Evolutionary conservation across 306 rosid species (phyloP).

Genomic region (Rubus parviflorus): DNA sequence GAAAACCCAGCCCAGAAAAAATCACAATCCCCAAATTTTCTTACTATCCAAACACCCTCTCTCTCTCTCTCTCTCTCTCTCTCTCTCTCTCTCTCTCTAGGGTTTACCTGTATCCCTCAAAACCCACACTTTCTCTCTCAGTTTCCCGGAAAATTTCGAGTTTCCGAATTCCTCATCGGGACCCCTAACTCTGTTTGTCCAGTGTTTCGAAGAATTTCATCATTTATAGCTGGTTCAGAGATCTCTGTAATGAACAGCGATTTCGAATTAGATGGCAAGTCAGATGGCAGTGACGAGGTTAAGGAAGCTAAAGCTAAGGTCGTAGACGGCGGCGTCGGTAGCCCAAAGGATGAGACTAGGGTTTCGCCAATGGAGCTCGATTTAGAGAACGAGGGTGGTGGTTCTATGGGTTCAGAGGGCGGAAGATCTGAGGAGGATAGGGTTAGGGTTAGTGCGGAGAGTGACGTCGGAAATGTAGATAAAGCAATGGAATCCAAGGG

Average conservation of each 20-base stretch:
- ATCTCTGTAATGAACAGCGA: slow-evolving; percentile 56
- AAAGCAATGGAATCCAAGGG: slow-evolving; percentile 22
- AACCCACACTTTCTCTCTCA: slow-evolving; percentile 9
- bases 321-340: slow-evolving; percentile 24
- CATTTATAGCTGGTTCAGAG: slow-evolving; percentile 11
- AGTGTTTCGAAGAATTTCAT: background rate
- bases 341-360: slow-evolving; percentile 39
- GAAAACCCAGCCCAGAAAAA: slow-evolving; percentile 19
- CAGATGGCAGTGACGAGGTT: slow-evolving; percentile 33
- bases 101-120: slow-evolving; percentile 22
- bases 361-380: slow-evolving; percentile 42
- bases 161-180: background rate
- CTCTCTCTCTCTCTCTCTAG: slow-evolving; percentile 17
- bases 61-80: background rate
- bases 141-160: background rate
- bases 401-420: slow-evolving; percentile 30
- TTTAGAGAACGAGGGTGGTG: slow-evolving; percentile 33
- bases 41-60: slow-evolving; percentile 21
- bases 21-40: slow-evolving; percentile 8
- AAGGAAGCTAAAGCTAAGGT: slow-evolving; percentile 23
- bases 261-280: slow-evolving; percentile 35
- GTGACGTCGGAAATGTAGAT: slow-evolving; percentile 28
- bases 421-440: slow-evolving; percentile 38
- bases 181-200: slow-evolving; percentile 20
- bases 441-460: slow-evolving; percentile 44